phyloP scores from a whole-genome alignment of 1,284 basidiomycete genomes.

The Hymenochaete sp. region DNA sequence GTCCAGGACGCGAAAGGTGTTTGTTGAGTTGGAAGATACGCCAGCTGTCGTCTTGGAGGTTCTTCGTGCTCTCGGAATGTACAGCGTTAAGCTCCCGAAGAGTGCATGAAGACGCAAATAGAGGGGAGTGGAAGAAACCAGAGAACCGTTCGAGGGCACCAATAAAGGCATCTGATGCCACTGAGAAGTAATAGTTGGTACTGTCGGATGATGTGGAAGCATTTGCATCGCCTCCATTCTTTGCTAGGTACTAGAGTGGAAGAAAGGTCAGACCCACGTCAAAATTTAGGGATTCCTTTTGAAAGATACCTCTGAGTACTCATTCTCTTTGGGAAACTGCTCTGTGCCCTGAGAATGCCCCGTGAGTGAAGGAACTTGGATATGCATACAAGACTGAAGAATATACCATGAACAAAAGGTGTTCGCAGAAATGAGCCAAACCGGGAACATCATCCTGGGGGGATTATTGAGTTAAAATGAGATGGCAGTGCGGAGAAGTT shows the following conservation, averaged over 20 bases:
- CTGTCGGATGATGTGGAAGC: constrained; percentile 92
- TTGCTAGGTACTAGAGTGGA: constrained; percentile 63
- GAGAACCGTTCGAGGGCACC: constrained; percentile 89
- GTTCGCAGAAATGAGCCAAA: constrained; percentile 90
- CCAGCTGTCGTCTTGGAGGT: constrained; percentile 92
- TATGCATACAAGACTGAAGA: neutral
- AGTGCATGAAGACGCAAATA: constrained; percentile 88
- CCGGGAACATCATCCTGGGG: constrained; percentile 76
- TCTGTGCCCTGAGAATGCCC: constrained; percentile 55
- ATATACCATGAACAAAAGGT: constrained; percentile 88
- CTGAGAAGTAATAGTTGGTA: constrained; percentile 93
- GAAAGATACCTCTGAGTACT: constrained; percentile 66
- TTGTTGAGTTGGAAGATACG: constrained; percentile 97
- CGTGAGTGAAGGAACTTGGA: neutral
- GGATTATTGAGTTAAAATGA: too few relatives aligned
- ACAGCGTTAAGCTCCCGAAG: constrained; percentile 94
- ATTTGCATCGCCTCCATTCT: constrained; percentile 89
- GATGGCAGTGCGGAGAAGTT: too few relatives aligned
- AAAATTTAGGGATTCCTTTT: constrained; percentile 4
- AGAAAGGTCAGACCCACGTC: too few relatives aligned
- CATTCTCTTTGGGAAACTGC: constrained; percentile 86
- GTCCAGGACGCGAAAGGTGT: constrained; percentile 69
- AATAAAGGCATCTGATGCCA: constrained; percentile 74
- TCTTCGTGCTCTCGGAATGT: constrained; percentile 98
- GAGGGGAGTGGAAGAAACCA: constrained; percentile 89